A percentile compares a stretch with the other conserved stretches of the same genome.
These are phyloP conservation scores for Dalbergia cochinchinensis DNA, from an alignment of 306 rosid genomes.

Conservation along the genomic window DNA sequence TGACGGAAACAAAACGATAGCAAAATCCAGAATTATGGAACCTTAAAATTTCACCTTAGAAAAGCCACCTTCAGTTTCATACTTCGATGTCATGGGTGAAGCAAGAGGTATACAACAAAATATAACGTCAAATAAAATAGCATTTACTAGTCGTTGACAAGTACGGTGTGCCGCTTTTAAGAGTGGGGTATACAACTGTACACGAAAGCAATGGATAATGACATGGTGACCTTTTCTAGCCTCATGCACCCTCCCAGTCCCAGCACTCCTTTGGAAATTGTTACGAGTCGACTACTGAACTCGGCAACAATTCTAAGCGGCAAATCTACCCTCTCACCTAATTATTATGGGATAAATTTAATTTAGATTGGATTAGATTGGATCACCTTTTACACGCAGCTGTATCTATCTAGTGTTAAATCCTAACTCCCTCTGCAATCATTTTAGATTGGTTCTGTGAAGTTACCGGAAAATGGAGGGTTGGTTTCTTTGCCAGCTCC, in stretches of 20 bases:
- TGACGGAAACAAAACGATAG: not conserved
- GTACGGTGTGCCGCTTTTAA: slow-evolving; percentile 30
- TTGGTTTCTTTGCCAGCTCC: not conserved
- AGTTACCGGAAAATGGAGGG: not conserved
- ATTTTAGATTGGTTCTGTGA: not conserved
- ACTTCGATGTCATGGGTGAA: slow-evolving; percentile 1
- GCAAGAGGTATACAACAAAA: not conserved
- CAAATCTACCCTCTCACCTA: not conserved
- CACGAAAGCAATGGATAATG: slow-evolving; percentile 19
- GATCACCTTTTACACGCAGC: not conserved
- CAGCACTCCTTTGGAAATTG: too few species aligned
- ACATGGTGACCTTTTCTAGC: not conserved
- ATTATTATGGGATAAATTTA: not conserved
- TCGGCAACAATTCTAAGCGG: too few species aligned
- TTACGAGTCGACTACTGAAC: too few species aligned
- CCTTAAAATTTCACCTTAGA: not conserved
- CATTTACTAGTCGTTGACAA: not conserved
- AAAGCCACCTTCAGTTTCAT: not conserved
- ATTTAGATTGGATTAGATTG: not conserved
- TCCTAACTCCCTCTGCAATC: not conserved
- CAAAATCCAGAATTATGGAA: slow-evolving; percentile 23
- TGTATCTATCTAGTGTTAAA: not conserved
- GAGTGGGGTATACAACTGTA: slow-evolving; percentile 3
- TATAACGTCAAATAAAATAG: not conserved
- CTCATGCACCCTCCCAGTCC: not conserved